Evolutionary conservation across 1,139 yeast genomes (phyloP).

Genomic region (Blastobotrys arbuscula): DNA sequence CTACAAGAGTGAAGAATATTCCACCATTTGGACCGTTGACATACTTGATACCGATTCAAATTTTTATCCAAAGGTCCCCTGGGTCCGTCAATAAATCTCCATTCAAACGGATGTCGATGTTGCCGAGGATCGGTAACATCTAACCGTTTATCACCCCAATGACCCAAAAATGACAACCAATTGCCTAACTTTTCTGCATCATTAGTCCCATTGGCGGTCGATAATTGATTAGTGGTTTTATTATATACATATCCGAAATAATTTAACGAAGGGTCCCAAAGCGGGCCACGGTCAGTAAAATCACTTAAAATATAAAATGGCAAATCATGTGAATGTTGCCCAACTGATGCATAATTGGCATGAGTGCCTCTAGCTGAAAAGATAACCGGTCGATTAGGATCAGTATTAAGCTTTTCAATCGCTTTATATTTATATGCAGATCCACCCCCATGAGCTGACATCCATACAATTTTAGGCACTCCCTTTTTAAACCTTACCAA

Average conservation of each 20-base stretch:
- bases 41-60: conserved; percentile 59
- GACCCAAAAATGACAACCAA: conserved; percentile 78
- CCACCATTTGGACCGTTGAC: conserved; percentile 88
- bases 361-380: conserved; percentile 95
- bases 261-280: conserved; percentile 89
- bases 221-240: conserved; percentile 28
- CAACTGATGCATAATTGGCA: conserved; percentile 94
- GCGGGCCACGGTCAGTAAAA: conserved; percentile 88
- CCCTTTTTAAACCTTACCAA: conserved; percentile 79
- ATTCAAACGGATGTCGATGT: conserved; percentile 80
- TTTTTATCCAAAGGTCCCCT: conserved; percentile 81
- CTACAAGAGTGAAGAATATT: conserved; percentile 68
- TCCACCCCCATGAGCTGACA: conserved; percentile 98
- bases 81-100: conserved; percentile 89
- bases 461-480: conserved; percentile 86
- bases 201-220: conserved; percentile 43
- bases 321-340: conserved; percentile 91
- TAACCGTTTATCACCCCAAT: conserved; percentile 85
- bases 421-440: conserved; percentile 76
- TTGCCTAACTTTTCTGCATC: conserved; percentile 61
- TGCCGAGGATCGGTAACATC: conserved; percentile 69
- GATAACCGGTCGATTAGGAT: conserved; percentile 56
- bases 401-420: conserved; percentile 57
- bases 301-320: conserved; percentile 89
- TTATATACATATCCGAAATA: conserved; percentile 64